Base-by-base conservation (phyloP, 176 grass and related monocot genomes). In the Raddia guianensis region DNA sequence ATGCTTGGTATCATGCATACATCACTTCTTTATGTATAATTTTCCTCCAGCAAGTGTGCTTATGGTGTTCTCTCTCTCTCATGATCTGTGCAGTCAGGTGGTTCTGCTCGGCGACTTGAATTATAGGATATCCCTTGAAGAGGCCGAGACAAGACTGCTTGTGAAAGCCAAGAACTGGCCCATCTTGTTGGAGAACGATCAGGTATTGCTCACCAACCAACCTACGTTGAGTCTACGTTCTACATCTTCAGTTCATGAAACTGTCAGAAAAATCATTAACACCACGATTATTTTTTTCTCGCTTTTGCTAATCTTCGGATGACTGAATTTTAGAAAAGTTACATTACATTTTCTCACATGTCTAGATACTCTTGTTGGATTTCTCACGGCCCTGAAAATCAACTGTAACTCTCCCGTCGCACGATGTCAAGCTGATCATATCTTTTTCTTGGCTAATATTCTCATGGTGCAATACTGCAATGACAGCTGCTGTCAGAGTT, bases 41-140 rank as follows among this genome's bases (percentile, higher is more conserved):
- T 45, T 81, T 9, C 15, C 15, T 70, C 3, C 3, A 33, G 5
- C 10, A 19, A 9, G 51, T 72, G 27, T 81, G 49, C 34, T 64
- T 55, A 65, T 50, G 55, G 4, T 8, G 55, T 68, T 9, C 43
- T 63, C 70, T 86, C 54, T 82, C 46, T 69, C 34, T 74, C 67
- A 43, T 40, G 37, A 40, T 82, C 77, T 79, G 64, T 86, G 92
- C 92, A 99, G 96, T 80, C 82, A 88, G n/a, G 81, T 91, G 33
- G 72, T 99, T 77, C 80, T 95, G 85, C 86, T 99, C 7, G 96
- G 96, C 5, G 96, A 99, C 86, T 80, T 99, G 74, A 98, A 98
- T 81, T 99, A 99, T 79, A 83, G 96, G 72, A 95, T 99, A 85
- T 93, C 88, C 9, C 55, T 95, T 63, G 88, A 88, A 53, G 88